Evolutionary conservation across 139 green algal genomes (phyloP).

Genomic region (Cymbomonas tetramitiformis): DNA sequence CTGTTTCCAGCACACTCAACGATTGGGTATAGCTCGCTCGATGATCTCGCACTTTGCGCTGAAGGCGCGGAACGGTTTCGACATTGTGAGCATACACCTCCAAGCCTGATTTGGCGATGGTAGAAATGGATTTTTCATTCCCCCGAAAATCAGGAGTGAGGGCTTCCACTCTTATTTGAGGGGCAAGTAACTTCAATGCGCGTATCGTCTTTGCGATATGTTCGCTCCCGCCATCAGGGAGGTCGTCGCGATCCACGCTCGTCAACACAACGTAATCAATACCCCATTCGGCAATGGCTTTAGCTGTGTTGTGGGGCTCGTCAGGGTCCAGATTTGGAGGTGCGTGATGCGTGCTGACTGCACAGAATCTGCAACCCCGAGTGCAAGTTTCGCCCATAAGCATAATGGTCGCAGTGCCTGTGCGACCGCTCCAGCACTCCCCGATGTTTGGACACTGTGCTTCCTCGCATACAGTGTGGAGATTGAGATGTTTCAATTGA

Average conservation of each 20-base stretch:
- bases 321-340: slow-evolving; percentile 73
- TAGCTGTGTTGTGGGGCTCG: slow-evolving; percentile 83
- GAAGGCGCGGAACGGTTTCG: slow-evolving; percentile 81
- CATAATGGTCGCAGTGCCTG: slow-evolving; percentile 97
- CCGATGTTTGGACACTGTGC: slow-evolving; percentile 89
- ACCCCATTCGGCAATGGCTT: slow-evolving; percentile 78
- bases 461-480: slow-evolving; percentile 92
- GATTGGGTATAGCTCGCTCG: slow-evolving; percentile 78
- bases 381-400: slow-evolving; percentile 47
- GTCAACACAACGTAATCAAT: slow-evolving; percentile 96
- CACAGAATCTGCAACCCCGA: slow-evolving; percentile 74
- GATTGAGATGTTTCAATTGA: slow-evolving; percentile 84
- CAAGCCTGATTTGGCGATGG: slow-evolving; percentile 61
- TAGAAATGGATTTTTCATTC: slow-evolving; percentile 51
- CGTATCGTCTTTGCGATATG: slow-evolving; percentile 96
- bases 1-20: slow-evolving; percentile 56
- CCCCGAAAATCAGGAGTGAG: slow-evolving; percentile 82
- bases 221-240: slow-evolving; percentile 60
- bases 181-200: slow-evolving; percentile 42
- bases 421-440: slow-evolving; percentile 73
- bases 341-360: slow-evolving; percentile 70
- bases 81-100: slow-evolving; percentile 99
- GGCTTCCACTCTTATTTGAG: not conserved
- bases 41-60: slow-evolving; percentile 66
- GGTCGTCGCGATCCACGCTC: slow-evolving; percentile 88